These are phyloP conservation scores for Lecanicillium sp. DNA, from an alignment of 2,329 filamentous ascomycete species.

Conservation along the genomic window DNA sequence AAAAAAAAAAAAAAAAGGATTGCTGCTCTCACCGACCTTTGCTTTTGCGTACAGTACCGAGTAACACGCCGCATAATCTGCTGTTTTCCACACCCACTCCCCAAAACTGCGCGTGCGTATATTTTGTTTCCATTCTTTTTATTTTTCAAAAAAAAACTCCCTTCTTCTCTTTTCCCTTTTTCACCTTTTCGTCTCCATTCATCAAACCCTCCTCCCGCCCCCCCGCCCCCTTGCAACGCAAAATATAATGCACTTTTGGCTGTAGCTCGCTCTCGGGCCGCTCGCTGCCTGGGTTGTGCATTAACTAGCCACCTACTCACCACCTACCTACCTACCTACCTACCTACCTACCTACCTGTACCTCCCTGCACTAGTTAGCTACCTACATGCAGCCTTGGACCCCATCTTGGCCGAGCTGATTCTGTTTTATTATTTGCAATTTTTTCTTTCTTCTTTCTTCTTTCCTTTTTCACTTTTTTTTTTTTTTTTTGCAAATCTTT, in stretches of 20 bases:
- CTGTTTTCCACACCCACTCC: no score
- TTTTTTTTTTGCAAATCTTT: background rate
- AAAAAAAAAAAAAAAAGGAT: background rate
- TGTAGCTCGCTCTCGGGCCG: background rate
- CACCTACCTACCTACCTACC: background rate
- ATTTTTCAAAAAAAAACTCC: background rate
- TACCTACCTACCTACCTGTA: background rate
- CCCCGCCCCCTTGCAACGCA: no score
- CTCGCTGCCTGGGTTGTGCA: conserved; percentile 8
- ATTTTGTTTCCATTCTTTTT: background rate
- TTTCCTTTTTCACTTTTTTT: conserved; percentile 1
- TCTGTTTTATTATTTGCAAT: conserved; percentile 1
- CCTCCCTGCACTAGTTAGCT: background rate
- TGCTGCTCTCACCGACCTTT: conserved; percentile 7
- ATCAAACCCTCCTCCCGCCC: background rate
- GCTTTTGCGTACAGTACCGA: background rate
- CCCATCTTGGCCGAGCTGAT: background rate
- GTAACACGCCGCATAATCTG: no score
- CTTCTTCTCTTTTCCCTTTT: background rate
- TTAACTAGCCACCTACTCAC: background rate
- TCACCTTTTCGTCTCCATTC: background rate
- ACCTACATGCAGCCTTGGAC: background rate
- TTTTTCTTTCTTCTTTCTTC: conserved; percentile 3
- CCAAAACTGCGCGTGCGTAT: background rate
- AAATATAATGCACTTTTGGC: background rate